Percentiles rank a stretch among this genome's conserved stretches.
Evolutionary conservation across 2,329 filamentous ascomycete species (phyloP).

Genomic region (Nemania bipapillata): DNA sequence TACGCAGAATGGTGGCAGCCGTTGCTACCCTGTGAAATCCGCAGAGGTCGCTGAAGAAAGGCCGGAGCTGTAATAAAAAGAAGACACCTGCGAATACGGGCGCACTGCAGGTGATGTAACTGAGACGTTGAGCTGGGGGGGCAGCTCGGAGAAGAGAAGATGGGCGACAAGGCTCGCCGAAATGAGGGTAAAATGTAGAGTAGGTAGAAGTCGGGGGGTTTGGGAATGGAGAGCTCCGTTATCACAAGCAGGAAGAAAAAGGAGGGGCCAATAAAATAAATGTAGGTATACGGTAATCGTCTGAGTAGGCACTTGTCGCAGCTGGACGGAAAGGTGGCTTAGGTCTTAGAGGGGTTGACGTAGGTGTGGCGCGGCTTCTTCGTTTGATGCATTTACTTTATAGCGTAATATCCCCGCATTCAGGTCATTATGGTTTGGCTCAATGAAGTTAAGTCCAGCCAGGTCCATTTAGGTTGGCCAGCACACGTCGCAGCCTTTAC

Average conservation of each 20-base stretch:
- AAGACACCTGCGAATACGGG: slow-evolving; percentile 24
- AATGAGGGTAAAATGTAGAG: slow-evolving; percentile 16
- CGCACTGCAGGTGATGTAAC: slow-evolving; percentile 1
- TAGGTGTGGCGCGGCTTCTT: too few relatives aligned
- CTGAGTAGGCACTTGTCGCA: too few relatives aligned
- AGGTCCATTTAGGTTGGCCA: too few relatives aligned
- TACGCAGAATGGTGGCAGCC: slow-evolving; percentile 42
- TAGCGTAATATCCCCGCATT: too few relatives aligned
- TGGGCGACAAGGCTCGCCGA: slow-evolving; percentile 30
- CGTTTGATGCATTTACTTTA: too few relatives aligned
- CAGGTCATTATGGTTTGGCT: too few relatives aligned
- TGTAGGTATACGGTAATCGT: too few relatives aligned
- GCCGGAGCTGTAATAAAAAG: neutral
- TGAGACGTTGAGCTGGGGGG: neutral
- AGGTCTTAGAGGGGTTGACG: neutral
- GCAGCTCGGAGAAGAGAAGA: slow-evolving; percentile 17
- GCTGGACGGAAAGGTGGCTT: neutral
- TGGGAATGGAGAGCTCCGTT: slow-evolving; percentile 18
- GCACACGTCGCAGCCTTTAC: slow-evolving; percentile 1
- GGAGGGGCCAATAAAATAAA: slow-evolving; percentile 47
- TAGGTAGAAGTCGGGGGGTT: slow-evolving; percentile 3
- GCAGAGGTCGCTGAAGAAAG: slow-evolving; percentile 15
- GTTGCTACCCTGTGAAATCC: slow-evolving; percentile 38
- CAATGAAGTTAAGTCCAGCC: too few relatives aligned
- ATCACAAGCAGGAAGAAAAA: slow-evolving; percentile 31